These are phyloP conservation scores for Trypethelium eluteriae DNA, from an alignment of 495 filamentous ascomycete species.

Conservation along the genomic window DNA sequence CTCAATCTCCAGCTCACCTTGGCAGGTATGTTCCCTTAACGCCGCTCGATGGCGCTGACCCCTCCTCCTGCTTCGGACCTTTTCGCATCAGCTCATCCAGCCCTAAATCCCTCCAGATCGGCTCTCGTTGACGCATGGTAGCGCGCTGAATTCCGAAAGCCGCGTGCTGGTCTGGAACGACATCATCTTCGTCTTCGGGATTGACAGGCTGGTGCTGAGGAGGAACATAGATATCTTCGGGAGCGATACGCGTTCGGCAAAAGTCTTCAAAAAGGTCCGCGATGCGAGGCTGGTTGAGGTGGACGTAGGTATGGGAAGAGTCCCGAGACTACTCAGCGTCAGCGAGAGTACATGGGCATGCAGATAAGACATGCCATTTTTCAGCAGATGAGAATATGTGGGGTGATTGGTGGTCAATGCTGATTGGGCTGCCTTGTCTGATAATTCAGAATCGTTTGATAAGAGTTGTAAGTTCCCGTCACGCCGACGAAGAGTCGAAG, in stretches of 20 bases:
- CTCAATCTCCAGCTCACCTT: neutral
- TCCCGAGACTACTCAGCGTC: conserved; percentile 70
- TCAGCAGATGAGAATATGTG: too few species aligned
- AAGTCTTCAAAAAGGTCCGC: conserved; percentile 84
- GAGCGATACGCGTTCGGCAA: conserved; percentile 27
- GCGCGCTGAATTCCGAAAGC: conserved; percentile 92
- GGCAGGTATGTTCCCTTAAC: neutral
- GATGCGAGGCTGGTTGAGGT: conserved; percentile 70
- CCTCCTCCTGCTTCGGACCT: conserved; percentile 39
- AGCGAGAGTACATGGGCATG: neutral
- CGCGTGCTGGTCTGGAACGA: conserved; percentile 94
- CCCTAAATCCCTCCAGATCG: conserved; percentile 81
- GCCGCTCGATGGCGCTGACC: neutral
- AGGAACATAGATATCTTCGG: conserved; percentile 73
- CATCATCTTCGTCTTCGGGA: conserved; percentile 94
- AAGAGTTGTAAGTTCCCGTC: neutral
- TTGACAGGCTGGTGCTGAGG: conserved; percentile 87
- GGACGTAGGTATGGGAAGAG: conserved; percentile 74
- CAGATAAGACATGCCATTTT: neutral
- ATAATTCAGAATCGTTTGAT: too few species aligned
- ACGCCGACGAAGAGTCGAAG: too few species aligned
- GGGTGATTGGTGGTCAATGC: too few species aligned
- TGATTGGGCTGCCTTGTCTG: too few species aligned
- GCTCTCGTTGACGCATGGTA: conserved; percentile 61
- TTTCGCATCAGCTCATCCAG: conserved; percentile 60